phyloP scores from a whole-genome alignment of 495 filamentous ascomycete species.

The Podospora tetraspora region DNA sequence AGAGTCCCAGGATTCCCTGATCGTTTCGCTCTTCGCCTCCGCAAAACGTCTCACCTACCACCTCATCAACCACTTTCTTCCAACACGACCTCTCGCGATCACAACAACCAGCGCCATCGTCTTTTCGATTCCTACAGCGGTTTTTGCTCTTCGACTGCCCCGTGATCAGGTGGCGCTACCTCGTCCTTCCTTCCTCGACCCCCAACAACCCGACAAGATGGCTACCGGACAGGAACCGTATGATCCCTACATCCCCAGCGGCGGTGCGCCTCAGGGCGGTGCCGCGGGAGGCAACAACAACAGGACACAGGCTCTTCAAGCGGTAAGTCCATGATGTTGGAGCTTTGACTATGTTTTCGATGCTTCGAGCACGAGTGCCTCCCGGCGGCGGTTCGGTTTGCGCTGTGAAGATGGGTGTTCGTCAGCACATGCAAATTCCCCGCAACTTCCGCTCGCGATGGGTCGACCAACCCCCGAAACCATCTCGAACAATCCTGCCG shows the following conservation, averaged over 20 bases:
- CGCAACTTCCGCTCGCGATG: neutral
- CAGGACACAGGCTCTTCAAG: conserved; percentile 64
- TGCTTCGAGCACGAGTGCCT: neutral
- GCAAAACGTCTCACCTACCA: conserved; percentile 26
- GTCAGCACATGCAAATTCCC: conserved; percentile 2
- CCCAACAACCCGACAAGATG: conserved; percentile 41
- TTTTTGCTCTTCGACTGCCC: conserved; percentile 1
- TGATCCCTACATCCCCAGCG: conserved; percentile 84
- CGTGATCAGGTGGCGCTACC: neutral
- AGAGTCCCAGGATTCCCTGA: conserved; percentile 17
- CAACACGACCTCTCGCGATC: conserved; percentile 12
- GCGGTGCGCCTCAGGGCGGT: conserved; percentile 40
- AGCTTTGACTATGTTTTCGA: conserved; percentile 4
- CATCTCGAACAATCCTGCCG: neutral
- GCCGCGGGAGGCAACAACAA: conserved; percentile 38
- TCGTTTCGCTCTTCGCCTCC: conserved; percentile 27
- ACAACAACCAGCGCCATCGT: conserved; percentile 17
- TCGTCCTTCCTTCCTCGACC: neutral
- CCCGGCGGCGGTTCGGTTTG: neutral
- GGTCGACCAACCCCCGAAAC: neutral
- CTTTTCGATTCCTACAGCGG: neutral
- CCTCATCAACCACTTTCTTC: conserved; percentile 19
- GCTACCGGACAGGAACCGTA: conserved; percentile 69
- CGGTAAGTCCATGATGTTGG: conserved; percentile 56
- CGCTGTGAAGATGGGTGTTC: neutral